Base-by-base conservation (phyloP, 2,329 filamentous ascomycete genomes). In the Fusarium sp. region DNA sequence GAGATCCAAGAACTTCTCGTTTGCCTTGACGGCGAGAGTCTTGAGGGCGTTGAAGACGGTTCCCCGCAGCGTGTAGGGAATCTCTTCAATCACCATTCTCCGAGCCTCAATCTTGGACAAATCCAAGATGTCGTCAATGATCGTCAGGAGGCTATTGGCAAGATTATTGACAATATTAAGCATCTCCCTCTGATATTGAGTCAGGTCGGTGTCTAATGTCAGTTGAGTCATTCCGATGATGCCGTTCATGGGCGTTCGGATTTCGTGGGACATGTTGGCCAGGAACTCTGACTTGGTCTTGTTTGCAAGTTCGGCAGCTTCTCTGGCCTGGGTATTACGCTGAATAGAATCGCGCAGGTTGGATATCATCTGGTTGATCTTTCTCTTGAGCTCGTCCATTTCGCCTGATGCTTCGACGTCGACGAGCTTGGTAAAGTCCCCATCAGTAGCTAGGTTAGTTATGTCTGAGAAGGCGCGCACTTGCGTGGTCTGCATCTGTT, bases 311-410 rank as follows among this genome's bases (percentile, higher is more conserved):
- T 99, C 95, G 71, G 95, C 95, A 42, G 94, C 93, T 77, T 98
- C 94, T 77, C 95, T 91, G 54, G 95, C 95, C 67, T 93, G 92
- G 4, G 93, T 97, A 75, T 98, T 99, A 75, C 93, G 88, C 76
- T 98, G 93, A 68, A 99, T 97, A 83, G 91, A 96, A 78, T 98
- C 95, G 68, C 94, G 85, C 62, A 99, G 80, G 74, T 96, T 97
- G 74, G 91, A 95, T 49, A 98, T 93, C 95, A 99, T 99, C 80
- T 96, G 92, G 76, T 98, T 99, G 84, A 99, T 98, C 83, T 98
- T 98, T 72, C 93, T 89, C 80, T 99, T 99, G 70, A 99, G 84
- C 77, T 98, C 94, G 77, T 98, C 95, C 95, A 99, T 98, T 78
- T 99, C 95, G 64, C 95, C 95, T 11, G 94, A 97, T 19, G 95